phyloP scores from a whole-genome alignment of 306 rosid genomes.

The Purshia tridentata region DNA sequence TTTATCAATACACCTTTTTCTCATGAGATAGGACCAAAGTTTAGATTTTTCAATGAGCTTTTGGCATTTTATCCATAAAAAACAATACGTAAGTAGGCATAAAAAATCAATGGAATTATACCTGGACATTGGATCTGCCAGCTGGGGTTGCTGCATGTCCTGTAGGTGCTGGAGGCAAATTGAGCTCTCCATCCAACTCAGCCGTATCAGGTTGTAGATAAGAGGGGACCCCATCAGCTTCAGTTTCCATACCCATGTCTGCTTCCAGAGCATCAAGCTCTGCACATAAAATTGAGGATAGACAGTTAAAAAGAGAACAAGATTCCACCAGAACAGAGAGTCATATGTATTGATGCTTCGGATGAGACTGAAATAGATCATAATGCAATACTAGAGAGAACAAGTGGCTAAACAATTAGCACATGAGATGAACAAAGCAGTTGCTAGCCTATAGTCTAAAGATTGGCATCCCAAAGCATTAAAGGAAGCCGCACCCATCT shows the following conservation, averaged over 20 bases:
- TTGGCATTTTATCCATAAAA: background rate
- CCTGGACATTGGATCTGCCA: slow-evolving; percentile 74
- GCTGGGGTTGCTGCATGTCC: slow-evolving; percentile 59
- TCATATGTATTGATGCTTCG: slow-evolving; percentile 1
- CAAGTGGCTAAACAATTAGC: background rate
- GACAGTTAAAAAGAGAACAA: background rate
- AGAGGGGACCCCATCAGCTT: slow-evolving; percentile 85
- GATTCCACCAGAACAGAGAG: background rate
- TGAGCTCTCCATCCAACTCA: slow-evolving; percentile 79
- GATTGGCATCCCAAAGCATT: background rate
- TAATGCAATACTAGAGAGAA: background rate
- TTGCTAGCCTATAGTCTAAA: background rate
- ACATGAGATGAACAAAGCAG: background rate
- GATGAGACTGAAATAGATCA: background rate
- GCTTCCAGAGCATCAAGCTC: slow-evolving; percentile 92
- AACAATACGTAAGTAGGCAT: background rate
- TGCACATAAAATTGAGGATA: slow-evolving; percentile 21
- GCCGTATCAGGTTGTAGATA: slow-evolving; percentile 97
- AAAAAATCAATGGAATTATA: slow-evolving; percentile 29
- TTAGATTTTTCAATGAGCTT: background rate
- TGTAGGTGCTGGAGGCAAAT: slow-evolving; percentile 83
- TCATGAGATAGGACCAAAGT: background rate
- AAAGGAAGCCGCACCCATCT: no score
- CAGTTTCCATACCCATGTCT: slow-evolving; percentile 90
- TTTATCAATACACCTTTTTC: background rate